A percentile compares a stretch with the other conserved stretches of the same genome.
Conservation (phyloP, 2,329 filamentous ascomycete species). For the Pseudogymnoascus destructans region DNA sequence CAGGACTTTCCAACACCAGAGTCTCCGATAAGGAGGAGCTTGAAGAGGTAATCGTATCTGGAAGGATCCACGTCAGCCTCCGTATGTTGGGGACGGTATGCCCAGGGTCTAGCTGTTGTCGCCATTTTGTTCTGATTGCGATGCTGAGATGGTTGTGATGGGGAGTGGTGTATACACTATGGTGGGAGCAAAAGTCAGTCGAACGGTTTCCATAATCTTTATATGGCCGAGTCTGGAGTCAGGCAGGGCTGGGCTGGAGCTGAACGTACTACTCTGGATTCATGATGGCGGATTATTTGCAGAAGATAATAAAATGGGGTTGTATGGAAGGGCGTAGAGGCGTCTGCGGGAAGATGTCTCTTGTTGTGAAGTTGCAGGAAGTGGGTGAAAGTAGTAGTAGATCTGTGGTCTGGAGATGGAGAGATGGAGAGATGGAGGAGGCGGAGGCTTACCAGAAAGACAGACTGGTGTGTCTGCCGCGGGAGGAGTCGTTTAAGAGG, state of each 20-base stretch:
- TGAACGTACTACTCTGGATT: conserved; percentile 60
- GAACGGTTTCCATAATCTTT: not conserved
- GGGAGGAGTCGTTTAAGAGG: conserved; percentile 9
- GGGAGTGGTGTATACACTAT: conserved; percentile 19
- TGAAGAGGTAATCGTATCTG: conserved; percentile 99
- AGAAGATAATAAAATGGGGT: conserved; percentile 7
- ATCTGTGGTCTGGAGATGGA: conserved; percentile 7
- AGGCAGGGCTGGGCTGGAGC: not conserved
- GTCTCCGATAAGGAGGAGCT: conserved; percentile 99
- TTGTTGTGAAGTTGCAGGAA: not conserved
- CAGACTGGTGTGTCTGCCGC: conserved; percentile 4
- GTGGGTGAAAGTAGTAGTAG: not conserved
- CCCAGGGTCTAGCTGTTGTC: not conserved
- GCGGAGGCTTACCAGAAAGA: conserved; percentile 10
- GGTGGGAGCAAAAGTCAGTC: conserved; percentile 11
- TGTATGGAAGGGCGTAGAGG: not conserved
- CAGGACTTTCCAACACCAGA: conserved; percentile 99
- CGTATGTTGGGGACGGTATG: not conserved
- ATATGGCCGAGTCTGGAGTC: conserved; percentile 2
- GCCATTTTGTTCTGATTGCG: conserved; percentile 10
- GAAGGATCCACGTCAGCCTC: conserved; percentile 18
- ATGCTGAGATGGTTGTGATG: conserved; percentile 16
- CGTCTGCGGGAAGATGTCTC: not conserved
- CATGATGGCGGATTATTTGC: conserved; percentile 43
- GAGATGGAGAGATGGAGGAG: conserved; percentile 4